Conservation (phyloP, 495 filamentous ascomycete species). For the Tuber magnatum region DNA sequence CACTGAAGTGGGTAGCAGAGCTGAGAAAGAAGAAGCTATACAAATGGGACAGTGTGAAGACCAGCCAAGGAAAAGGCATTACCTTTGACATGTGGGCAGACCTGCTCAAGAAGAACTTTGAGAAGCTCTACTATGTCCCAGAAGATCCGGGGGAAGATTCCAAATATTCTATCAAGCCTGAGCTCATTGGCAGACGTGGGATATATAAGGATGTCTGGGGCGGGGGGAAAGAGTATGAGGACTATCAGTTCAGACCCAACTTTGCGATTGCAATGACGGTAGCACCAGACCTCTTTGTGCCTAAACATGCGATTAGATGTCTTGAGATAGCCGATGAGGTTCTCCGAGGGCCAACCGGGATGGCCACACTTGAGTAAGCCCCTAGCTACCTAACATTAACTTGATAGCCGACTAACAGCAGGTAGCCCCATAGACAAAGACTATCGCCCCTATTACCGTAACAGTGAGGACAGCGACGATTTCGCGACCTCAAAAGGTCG, state of each 20-base stretch:
- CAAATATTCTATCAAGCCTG: constrained; percentile 70
- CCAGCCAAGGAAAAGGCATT: constrained; percentile 54
- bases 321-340: constrained; percentile 69
- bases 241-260: constrained; percentile 88
- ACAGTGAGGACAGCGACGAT: constrained; percentile 83
- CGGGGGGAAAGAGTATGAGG: constrained; percentile 81
- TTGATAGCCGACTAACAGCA: constrained; percentile 2
- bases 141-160: constrained; percentile 57
- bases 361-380: constrained; percentile 78
- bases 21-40: constrained; percentile 62
- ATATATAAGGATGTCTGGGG: constrained; percentile 97
- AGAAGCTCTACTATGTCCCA: constrained; percentile 82
- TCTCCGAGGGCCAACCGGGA: constrained; percentile 79
- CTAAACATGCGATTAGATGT: constrained; percentile 65
- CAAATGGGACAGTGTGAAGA: constrained; percentile 62
- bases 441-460: constrained; percentile 89
- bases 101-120: constrained; percentile 78
- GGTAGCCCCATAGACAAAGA: constrained; percentile 66
- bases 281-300: constrained; percentile 77
- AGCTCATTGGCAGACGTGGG: constrained; percentile 74
- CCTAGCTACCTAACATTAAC: neutral
- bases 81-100: constrained; percentile 73
- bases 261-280: constrained; percentile 95
- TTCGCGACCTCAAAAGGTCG: constrained; percentile 86
- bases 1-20: constrained; percentile 66